Percentiles rank a stretch among this genome's conserved stretches.
Conservation (phyloP, 345 rosid species). For the Boechera divaricarpa region DNA sequence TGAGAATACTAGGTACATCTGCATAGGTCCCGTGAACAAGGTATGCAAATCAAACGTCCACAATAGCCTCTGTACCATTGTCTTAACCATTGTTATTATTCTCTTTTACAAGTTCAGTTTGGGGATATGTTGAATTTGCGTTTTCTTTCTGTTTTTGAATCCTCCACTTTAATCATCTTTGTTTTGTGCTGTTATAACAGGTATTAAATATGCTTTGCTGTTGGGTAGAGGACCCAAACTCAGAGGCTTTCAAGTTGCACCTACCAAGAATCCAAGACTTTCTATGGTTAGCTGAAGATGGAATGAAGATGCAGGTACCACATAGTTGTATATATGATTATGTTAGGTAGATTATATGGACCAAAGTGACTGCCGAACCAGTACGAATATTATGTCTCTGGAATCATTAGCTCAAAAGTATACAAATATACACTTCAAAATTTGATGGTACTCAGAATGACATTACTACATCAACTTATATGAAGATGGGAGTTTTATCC, state of each 20-base stretch:
- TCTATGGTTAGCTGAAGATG: slow-evolving; percentile 98
- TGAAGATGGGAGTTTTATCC: slow-evolving; percentile 1
- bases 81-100: background rate
- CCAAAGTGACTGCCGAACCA: slow-evolving; percentile 22
- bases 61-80: background rate
- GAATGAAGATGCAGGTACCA: slow-evolving; percentile 98
- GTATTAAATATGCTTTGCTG: slow-evolving; percentile 97
- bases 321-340: slow-evolving; percentile 26
- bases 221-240: slow-evolving; percentile 98
- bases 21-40: slow-evolving; percentile 99
- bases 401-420: slow-evolving; percentile 21
- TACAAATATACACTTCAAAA: slow-evolving; percentile 12
- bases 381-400: slow-evolving; percentile 31
- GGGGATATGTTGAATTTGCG: background rate
- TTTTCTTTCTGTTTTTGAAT: slow-evolving; percentile 20
- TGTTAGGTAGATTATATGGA: slow-evolving; percentile 11
- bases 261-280: slow-evolving; percentile 85
- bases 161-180: slow-evolving; percentile 18
- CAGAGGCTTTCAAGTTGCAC: slow-evolving; percentile 94
- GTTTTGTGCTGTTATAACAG: slow-evolving; percentile 46
- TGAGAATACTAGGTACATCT: slow-evolving; percentile 86
- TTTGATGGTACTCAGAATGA: background rate
- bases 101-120: slow-evolving; percentile 24
- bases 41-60: slow-evolving; percentile 47
- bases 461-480: background rate